These are phyloP conservation scores for Aureobasidium sp. DNA, from an alignment of 2,329 filamentous ascomycete genomes.

Conservation along the genomic window DNA sequence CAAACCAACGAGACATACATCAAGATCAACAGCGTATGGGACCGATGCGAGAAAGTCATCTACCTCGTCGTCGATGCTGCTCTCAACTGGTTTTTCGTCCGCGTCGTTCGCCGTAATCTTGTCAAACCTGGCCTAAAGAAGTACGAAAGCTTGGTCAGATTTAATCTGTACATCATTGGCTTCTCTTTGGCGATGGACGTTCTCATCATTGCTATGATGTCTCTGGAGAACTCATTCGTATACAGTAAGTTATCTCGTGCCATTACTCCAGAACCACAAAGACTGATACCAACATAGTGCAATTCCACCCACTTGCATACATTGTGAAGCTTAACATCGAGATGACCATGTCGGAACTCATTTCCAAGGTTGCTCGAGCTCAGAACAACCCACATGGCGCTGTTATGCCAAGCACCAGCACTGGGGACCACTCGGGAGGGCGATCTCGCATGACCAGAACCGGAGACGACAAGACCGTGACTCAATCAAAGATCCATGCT, in stretches of 20 bases:
- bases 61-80: constrained; percentile 30
- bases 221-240: constrained; percentile 38
- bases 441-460: neutral
- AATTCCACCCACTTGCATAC: constrained; percentile 43
- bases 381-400: neutral
- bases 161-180: constrained; percentile 43
- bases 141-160: constrained; percentile 41
- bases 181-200: constrained; percentile 43
- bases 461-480: constrained; percentile 1
- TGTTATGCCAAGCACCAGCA: neutral
- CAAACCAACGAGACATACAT: constrained; percentile 27
- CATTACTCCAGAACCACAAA: neutral
- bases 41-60: constrained; percentile 30
- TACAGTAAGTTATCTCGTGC: constrained; percentile 18
- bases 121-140: constrained; percentile 42
- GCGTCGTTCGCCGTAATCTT: constrained; percentile 38
- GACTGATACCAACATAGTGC: neutral
- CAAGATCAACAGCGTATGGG: constrained; percentile 30
- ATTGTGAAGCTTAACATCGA: constrained; percentile 44
- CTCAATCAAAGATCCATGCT: constrained; percentile 3
- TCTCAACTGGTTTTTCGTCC: constrained; percentile 33
- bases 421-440: neutral
- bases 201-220: constrained; percentile 41
- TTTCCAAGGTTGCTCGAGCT: constrained; percentile 30
- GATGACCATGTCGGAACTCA: constrained; percentile 44